phyloP scores from a whole-genome alignment of 2,329 filamentous ascomycete species.

The Cladosporium sp. region DNA sequence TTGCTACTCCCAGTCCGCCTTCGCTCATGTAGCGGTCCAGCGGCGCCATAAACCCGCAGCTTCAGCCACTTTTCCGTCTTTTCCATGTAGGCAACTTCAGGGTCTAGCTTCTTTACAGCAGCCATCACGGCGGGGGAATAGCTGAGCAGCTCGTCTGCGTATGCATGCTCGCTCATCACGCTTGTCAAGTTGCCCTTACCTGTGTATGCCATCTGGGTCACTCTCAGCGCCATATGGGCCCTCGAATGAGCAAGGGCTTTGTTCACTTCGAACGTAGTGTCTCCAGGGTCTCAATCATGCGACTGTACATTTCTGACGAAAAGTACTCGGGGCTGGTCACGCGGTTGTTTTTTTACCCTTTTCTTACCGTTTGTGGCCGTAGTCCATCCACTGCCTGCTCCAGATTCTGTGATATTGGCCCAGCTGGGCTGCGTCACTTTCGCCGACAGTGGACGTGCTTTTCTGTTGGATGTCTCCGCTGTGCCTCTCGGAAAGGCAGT shows the following conservation, averaged over 20 bases:
- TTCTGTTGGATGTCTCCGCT: background rate
- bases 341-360: background rate
- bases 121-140: no score
- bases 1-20: no score
- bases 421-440: background rate
- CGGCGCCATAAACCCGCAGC: no score
- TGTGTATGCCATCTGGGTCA: no score
- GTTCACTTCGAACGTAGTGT: background rate
- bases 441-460: background rate
- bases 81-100: no score
- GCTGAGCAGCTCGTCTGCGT: no score
- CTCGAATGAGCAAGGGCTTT: background rate
- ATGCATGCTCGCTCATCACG: no score
- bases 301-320: background rate
- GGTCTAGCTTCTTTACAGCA: no score
- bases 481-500: background rate
- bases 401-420: background rate
- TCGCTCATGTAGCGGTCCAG: no score
- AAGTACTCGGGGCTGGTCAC: background rate
- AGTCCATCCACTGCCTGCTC: background rate
- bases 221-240: background rate
- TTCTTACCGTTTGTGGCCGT: background rate
- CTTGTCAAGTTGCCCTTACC: no score
- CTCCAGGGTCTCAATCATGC: background rate
- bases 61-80: no score